Base-by-base conservation (phyloP, 2,329 filamentous ascomycete species). In the Alternaria arborescens region DNA sequence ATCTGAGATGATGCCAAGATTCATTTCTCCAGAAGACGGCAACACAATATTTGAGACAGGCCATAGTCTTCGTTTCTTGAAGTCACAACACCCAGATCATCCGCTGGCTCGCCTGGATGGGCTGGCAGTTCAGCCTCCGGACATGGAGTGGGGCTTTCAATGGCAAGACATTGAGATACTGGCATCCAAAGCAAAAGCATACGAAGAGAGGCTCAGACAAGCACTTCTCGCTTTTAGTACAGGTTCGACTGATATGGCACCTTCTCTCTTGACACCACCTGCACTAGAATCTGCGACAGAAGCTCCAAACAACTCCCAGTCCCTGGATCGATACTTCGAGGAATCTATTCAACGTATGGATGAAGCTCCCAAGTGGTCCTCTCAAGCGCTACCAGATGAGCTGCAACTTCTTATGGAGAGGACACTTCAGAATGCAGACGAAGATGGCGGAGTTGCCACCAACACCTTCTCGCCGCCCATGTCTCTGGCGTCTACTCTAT, bases 31-130 rank as follows among this genome's bases (percentile, higher is more conserved):
- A 5, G 91, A 95, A 58, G 86, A 94, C 66, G 89, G 88, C 3
- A 84, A 86, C 52, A 81, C 84, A 5, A 87, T 95, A n/a, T 94
- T 94, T 65, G 92, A 96, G 73, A 91, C 89, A 4, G 93, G 92
- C 4, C 87, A 86, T 69, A 94, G 91, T 73, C 78, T 97, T 48
- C 87, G 91, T 8, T 88, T 95, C 55, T 82, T 97, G 48, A 86
- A 88, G 67, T 81, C 82, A 22, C 88, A 90, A 67, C 91, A 95
- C 72, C 86, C 91, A 5, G 82, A 88, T 2, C 91, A 96, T 72
- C 88, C 89, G 0, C 80, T 95, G 42, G 85, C 87, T 14, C 83
- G 82, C 42, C 71, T 82, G n/a, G 80, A 82, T 26, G 79, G 85
- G 6, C 75, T 87, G 6, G 67, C 79, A 12, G 80, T 82, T 11